Percentiles rank a stretch among this genome's conserved stretches.
These are phyloP conservation scores for Cytospora piceae DNA, from an alignment of 2,329 filamentous ascomycete genomes.

Conservation along the genomic window DNA sequence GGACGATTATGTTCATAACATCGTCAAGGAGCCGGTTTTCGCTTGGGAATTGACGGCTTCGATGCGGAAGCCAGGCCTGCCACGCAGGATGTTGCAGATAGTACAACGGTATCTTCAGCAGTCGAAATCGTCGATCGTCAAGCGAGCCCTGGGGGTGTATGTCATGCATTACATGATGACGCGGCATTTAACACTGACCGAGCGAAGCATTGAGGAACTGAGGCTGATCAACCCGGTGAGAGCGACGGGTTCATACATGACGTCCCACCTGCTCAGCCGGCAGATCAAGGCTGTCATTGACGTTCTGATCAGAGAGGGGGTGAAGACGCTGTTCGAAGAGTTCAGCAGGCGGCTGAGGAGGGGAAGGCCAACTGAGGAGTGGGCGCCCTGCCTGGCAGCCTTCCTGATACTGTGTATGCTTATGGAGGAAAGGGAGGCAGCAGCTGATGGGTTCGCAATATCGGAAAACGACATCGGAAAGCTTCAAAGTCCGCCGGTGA, in stretches of 20 bases:
- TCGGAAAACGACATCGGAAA: constrained; percentile 55
- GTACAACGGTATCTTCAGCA: constrained; percentile 52
- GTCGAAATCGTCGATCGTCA: constrained; percentile 55
- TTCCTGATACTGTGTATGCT: constrained; percentile 62
- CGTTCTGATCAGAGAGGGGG: constrained; percentile 57
- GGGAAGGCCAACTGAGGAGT: constrained; percentile 52
- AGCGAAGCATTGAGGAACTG: constrained; percentile 47
- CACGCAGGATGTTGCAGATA: constrained; percentile 50
- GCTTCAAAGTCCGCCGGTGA: constrained; percentile 42
- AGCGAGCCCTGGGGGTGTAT: constrained; percentile 57
- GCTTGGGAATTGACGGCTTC: constrained; percentile 55
- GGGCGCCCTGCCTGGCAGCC: constrained; percentile 60
- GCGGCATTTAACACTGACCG: constrained; percentile 57
- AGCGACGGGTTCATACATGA: constrained; percentile 50
- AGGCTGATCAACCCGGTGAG: constrained; percentile 48
- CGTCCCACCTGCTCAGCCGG: constrained; percentile 57
- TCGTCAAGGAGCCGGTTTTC: constrained; percentile 52
- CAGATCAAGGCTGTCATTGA: constrained; percentile 62
- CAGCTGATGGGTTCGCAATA: constrained; percentile 56
- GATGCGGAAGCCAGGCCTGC: constrained; percentile 49
- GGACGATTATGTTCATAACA: constrained; percentile 53
- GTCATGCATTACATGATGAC: constrained; percentile 62
- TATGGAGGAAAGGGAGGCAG: constrained; percentile 60
- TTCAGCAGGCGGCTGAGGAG: constrained; percentile 59
- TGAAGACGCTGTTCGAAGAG: constrained; percentile 54